Conservation (phyloP, 371 early-diverging fungal species). For the Mucor indicus region DNA sequence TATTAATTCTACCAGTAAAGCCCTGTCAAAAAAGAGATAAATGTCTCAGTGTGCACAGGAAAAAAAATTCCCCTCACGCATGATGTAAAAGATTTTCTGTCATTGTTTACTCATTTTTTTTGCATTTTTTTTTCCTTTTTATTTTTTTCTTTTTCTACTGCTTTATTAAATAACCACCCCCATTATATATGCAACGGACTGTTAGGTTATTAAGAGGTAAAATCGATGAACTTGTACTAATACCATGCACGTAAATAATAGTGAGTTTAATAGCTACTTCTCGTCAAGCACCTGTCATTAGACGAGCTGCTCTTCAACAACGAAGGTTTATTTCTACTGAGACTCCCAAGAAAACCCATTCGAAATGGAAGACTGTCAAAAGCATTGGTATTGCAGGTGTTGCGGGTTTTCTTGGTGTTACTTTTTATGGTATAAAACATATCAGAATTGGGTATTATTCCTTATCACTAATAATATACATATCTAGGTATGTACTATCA, state of each 20-base stretch:
- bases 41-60: too few species aligned
- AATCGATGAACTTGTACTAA: too few species aligned
- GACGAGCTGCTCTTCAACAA: constrained; percentile 13
- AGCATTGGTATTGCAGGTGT: constrained; percentile 13
- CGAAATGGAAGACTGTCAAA: constrained; percentile 17
- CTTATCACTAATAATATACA: not conserved
- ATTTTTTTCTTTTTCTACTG: too few species aligned
- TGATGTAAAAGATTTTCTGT: not conserved
- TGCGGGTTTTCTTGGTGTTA: constrained; percentile 17
- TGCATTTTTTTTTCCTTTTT: not conserved
- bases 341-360: constrained; percentile 1
- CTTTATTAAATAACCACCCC: too few species aligned
- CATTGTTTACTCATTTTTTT: too few species aligned
- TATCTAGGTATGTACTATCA: constrained; percentile 52
- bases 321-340: constrained; percentile 19
- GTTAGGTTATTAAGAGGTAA: too few species aligned
- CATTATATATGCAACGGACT: too few species aligned
- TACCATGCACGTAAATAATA: too few species aligned
- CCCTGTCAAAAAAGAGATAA: too few species aligned
- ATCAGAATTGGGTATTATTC: too few species aligned
- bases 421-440: constrained; percentile 20
- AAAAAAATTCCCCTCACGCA: too few species aligned
- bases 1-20: constrained; percentile 25
- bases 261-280: constrained; percentile 8
- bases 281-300: constrained; percentile 19